Conservation (phyloP, 495 filamentous ascomycete genomes). For the Cryomyces minteri region DNA sequence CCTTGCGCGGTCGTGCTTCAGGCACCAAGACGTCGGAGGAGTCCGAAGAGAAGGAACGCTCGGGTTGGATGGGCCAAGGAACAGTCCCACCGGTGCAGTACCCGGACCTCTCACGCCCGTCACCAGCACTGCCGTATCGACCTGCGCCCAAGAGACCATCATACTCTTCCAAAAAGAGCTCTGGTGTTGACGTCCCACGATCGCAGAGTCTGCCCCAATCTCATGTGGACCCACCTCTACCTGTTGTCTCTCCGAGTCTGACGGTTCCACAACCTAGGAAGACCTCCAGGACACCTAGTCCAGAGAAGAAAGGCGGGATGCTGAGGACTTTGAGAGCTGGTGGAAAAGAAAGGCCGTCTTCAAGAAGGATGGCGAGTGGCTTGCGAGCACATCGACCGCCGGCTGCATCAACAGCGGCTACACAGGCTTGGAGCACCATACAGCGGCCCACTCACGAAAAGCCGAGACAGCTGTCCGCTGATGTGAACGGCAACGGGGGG, state of each 20-base stretch:
- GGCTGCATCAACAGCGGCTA: slow-evolving; percentile 70
- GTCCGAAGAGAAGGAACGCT: slow-evolving; percentile 2
- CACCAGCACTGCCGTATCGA: slow-evolving; percentile 44
- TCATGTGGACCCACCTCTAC: slow-evolving; percentile 8
- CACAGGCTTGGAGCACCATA: slow-evolving; percentile 49
- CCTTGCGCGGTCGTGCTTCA: neutral
- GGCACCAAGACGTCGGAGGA: neutral
- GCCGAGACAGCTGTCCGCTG: neutral
- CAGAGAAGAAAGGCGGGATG: slow-evolving; percentile 65
- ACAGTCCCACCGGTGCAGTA: slow-evolving; percentile 67
- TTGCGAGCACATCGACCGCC: slow-evolving; percentile 12
- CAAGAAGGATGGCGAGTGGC: slow-evolving; percentile 18
- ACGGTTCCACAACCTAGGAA: slow-evolving; percentile 23
- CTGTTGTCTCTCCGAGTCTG: slow-evolving; percentile 8
- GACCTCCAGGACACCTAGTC: slow-evolving; percentile 50
- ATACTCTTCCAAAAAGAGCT: slow-evolving; percentile 29
- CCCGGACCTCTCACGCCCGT: slow-evolving; percentile 47
- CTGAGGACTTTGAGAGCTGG: slow-evolving; percentile 59
- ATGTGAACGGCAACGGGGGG: neutral
- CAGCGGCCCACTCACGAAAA: neutral
- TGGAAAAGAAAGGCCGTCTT: slow-evolving; percentile 35
- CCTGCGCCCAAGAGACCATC: slow-evolving; percentile 20
- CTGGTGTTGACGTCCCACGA: slow-evolving; percentile 20
- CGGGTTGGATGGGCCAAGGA: slow-evolving; percentile 35
- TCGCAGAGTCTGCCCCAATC: slow-evolving; percentile 6